Percentiles rank a stretch among this genome's conserved stretches.
These are phyloP conservation scores for Paraphoma sp. DNA, from an alignment of 2,329 filamentous ascomycete species.

Conservation along the genomic window DNA sequence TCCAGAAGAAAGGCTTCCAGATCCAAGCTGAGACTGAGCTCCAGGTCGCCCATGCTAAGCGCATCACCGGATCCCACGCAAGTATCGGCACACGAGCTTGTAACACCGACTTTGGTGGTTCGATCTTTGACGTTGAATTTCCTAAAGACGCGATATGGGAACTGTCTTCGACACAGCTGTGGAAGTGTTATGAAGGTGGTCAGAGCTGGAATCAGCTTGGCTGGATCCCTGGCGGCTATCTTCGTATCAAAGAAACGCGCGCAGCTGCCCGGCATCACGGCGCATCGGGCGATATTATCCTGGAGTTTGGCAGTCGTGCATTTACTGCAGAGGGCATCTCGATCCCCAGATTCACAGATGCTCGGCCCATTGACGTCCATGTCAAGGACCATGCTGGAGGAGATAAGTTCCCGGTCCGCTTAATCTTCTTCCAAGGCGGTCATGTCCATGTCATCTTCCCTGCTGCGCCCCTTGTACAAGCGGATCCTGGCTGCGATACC, in stretches of 20 bases:
- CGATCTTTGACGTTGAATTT: neutral
- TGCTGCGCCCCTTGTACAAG: neutral
- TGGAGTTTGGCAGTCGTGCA: neutral
- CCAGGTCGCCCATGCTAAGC: neutral
- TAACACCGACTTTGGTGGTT: neutral
- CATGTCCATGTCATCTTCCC: neutral
- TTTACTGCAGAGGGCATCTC: neutral
- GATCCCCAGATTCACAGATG: neutral
- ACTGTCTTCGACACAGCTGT: neutral
- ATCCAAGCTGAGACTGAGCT: too few species aligned
- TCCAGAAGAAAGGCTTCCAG: too few species aligned
- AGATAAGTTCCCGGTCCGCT: neutral
- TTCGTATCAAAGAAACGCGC: neutral
- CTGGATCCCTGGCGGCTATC: neutral
- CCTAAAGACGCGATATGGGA: neutral
- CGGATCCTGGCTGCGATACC: neutral
- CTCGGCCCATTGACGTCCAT: neutral
- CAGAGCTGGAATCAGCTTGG: neutral
- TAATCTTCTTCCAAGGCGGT: neutral
- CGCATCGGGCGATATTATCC: neutral
- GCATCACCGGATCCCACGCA: neutral
- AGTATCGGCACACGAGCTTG: neutral
- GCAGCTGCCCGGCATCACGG: neutral
- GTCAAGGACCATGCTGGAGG: neutral
- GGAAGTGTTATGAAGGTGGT: neutral